These are phyloP conservation scores for Globisporangium takayamanum DNA, from an alignment of 352 stramenopile genomes.

Conservation along the genomic window DNA sequence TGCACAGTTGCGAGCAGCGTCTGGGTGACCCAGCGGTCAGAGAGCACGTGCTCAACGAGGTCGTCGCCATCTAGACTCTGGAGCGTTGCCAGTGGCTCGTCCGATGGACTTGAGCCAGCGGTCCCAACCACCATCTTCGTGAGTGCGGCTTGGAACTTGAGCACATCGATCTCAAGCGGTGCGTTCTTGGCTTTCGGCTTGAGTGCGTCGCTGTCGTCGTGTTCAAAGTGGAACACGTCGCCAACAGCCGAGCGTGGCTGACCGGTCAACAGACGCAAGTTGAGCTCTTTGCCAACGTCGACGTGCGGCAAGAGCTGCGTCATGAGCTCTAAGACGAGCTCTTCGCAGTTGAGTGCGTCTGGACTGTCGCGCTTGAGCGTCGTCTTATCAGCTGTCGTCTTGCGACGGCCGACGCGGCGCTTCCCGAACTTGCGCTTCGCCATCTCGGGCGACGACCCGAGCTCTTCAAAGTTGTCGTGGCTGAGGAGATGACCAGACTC, in stretches of 20 bases:
- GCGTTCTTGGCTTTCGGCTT: slow-evolving; percentile 8
- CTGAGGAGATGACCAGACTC: slow-evolving; percentile 61
- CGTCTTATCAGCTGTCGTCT: slow-evolving; percentile 25
- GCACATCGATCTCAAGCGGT: slow-evolving; percentile 41
- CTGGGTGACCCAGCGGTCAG: slow-evolving; percentile 39
- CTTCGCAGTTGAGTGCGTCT: slow-evolving; percentile 37
- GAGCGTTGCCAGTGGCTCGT: slow-evolving; percentile 18
- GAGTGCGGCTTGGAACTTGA: slow-evolving; percentile 56
- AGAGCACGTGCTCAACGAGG: slow-evolving; percentile 37
- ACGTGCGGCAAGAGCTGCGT: slow-evolving; percentile 49
- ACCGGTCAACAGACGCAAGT: slow-evolving; percentile 50
- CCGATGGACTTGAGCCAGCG: slow-evolving; percentile 18
- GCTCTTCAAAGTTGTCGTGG: slow-evolving; percentile 64
- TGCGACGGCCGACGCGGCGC: slow-evolving; percentile 54
- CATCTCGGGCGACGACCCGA: slow-evolving; percentile 48
- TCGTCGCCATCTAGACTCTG: slow-evolving; percentile 21
- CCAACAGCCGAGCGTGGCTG: slow-evolving; percentile 25
- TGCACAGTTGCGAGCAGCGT: slow-evolving; percentile 42
- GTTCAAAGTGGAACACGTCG: slow-evolving; percentile 72
- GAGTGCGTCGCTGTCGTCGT: slow-evolving; percentile 25
- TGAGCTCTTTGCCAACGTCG: slow-evolving; percentile 78
- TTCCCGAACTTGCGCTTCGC: slow-evolving; percentile 28
- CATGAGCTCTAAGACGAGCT: slow-evolving; percentile 79
- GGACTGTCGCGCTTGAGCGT: slow-evolving; percentile 22
- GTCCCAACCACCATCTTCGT: slow-evolving; percentile 27